phyloP scores from a whole-genome alignment of 495 filamentous ascomycete species.

The Umbilicaria muhlenbergii region DNA sequence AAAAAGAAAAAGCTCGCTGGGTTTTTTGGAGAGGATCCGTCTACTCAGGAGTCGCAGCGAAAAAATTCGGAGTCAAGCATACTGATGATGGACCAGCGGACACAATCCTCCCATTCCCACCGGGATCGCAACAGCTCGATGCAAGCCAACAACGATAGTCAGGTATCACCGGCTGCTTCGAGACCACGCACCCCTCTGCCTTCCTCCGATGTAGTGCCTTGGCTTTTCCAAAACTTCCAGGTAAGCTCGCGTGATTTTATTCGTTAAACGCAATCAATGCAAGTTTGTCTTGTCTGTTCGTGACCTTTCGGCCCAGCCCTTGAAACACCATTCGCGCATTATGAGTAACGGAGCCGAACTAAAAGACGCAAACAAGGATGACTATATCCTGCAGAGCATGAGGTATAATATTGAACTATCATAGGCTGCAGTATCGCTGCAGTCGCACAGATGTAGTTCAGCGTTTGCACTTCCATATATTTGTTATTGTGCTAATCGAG shows the following conservation, averaged over 20 bases:
- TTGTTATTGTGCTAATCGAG: no score
- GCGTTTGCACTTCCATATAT: no score
- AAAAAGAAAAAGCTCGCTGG: constrained; percentile 64
- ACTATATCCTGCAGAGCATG: not conserved
- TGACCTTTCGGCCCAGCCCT: constrained; percentile 1
- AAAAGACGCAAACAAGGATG: not conserved
- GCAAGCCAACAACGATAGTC: constrained; percentile 32
- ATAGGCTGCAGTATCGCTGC: not conserved
- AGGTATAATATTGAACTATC: constrained; percentile 7
- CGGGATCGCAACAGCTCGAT: constrained; percentile 61
- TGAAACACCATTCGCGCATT: not conserved
- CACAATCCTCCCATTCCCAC: constrained; percentile 39
- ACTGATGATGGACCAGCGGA: constrained; percentile 32
- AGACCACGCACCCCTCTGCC: constrained; percentile 72
- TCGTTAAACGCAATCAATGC: constrained; percentile 1
- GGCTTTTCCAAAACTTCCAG: constrained; percentile 81
- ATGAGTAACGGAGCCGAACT: not conserved
- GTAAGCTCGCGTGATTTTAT: constrained; percentile 29
- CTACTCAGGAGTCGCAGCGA: constrained; percentile 36
- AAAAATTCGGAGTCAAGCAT: constrained; percentile 63
- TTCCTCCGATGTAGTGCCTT: constrained; percentile 88
- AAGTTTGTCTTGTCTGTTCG: not conserved
- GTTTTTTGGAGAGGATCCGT: constrained; percentile 68
- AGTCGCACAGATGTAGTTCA: no score
- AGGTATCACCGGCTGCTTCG: constrained; percentile 47